Evolutionary conservation across 2,329 filamentous ascomycete species (phyloP), one percentile per base, ranked within the genome.

Genomic region (Claviceps fusiformis): DNA sequence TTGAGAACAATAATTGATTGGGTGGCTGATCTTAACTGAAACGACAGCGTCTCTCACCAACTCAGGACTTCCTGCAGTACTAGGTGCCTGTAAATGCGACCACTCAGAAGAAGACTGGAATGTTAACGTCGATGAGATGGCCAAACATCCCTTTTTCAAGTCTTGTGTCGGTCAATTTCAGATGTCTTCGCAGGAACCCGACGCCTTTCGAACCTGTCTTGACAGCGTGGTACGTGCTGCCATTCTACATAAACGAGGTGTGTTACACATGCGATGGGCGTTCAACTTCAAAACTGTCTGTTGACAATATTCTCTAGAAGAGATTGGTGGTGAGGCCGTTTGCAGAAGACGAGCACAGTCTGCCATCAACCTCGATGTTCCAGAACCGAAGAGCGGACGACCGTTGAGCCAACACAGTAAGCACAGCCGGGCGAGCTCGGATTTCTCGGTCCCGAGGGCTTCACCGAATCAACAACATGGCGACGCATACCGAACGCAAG

Each of bases 81-180:
- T 96, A 46, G 87, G 95, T 53, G 89, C 89, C 55, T 92, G 85
- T 68, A 96, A 96, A 75, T 95, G 89, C 73, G 92, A 96, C 68
- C 80, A 83, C 52, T 83, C 85, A 50, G 80, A 85, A 59, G 78
- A 80, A 56, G 74, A 82, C 57, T 83, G 86, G 64, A 80, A 89
- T 65, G 76, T 95, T 55, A 83, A 92, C 64, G 80, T 85, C 15
- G 76, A 82, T 33, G 78, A 73, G 55, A 77, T 93, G 47, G 73
- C 78, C 50, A 70, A 69, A 56, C 83, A 87, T 63, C 71, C 79
- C 51, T 75, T 80, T 60, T 87, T 86, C 61, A 79, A 85, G 57
- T 78, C 85, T 17, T 86, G 82, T 62, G 78, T 92, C 58, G 81
- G 82, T 58, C 82, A 85, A 54, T 86, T 89, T 66, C 85, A 87